Percentiles rank a stretch among this genome's conserved stretches.
These are phyloP conservation scores for Gyromitra esculenta DNA, from an alignment of 2,329 filamentous ascomycete species.

Conservation along the genomic window DNA sequence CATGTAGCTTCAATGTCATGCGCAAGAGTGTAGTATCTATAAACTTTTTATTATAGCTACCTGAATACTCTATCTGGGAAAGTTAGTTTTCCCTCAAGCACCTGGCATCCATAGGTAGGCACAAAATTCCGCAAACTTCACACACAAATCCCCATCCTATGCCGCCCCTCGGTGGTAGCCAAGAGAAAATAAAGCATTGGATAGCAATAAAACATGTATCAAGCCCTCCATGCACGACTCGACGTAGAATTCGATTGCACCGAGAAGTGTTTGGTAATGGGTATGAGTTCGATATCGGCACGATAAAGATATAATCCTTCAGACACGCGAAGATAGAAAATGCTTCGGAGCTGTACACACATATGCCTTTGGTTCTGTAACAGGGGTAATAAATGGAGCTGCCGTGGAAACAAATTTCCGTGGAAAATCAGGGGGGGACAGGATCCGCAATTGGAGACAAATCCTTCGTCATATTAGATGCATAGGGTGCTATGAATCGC, in stretches of 20 bases:
- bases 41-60: not conserved
- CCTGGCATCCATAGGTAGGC: not conserved
- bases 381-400: not conserved
- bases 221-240: conserved; percentile 52
- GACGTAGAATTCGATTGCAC: conserved; percentile 41
- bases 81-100: not conserved
- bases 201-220: conserved; percentile 30
- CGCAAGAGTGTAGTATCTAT: not conserved
- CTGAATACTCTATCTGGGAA: not conserved
- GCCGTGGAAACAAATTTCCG: not conserved
- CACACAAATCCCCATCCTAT: no score
- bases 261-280: conserved; percentile 72
- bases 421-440: not conserved
- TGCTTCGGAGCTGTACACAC: conserved; percentile 63
- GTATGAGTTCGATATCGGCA: conserved; percentile 64
- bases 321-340: conserved; percentile 54
- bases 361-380: conserved; percentile 61
- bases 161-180: not conserved
- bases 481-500: not conserved
- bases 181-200: not conserved
- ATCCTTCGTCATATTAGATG: conserved; percentile 1
- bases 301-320: conserved; percentile 62
- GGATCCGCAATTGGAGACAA: not conserved
- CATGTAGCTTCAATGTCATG: no score
- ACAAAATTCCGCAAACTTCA: not conserved